Evolutionary conservation across 2,329 filamentous ascomycete species (phyloP).

Genomic region (Rutstroemia sp.): DNA sequence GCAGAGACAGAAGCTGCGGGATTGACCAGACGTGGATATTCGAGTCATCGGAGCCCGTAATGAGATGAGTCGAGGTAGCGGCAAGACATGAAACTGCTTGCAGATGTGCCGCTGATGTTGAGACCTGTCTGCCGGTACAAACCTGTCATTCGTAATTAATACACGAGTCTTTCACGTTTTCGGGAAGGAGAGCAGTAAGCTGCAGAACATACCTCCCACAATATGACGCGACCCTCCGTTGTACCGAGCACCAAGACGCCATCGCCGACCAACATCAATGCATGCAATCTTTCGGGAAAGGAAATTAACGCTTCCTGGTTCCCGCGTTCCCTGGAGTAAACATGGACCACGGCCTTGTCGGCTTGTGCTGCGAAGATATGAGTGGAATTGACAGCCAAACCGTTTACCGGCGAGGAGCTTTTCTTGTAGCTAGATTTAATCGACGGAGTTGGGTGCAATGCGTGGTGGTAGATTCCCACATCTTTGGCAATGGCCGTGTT

Average conservation of each 20-base stretch:
- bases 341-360: conserved; percentile 86
- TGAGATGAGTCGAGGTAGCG: conserved; percentile 62
- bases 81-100: conserved; percentile 72
- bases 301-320: conserved; percentile 85
- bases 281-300: conserved; percentile 80
- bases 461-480: conserved; percentile 79
- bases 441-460: conserved; percentile 69
- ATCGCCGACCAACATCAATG: conserved; percentile 63
- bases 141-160: conserved; percentile 38
- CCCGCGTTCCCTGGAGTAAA: conserved; percentile 76
- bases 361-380: conserved; percentile 90
- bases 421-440: conserved; percentile 83
- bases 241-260: conserved; percentile 72
- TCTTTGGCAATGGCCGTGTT: conserved; percentile 65
- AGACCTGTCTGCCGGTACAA: conserved; percentile 67
- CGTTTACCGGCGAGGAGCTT: conserved; percentile 71
- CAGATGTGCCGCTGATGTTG: conserved; percentile 70
- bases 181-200: conserved; percentile 1
- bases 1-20: conserved; percentile 58
- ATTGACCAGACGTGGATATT: conserved; percentile 91
- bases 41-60: conserved; percentile 77
- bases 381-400: conserved; percentile 69
- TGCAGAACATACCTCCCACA: conserved; percentile 70
- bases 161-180: neutral
- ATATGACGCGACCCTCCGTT: conserved; percentile 72